Base-by-base conservation (phyloP, 2,329 filamentous ascomycete species). In the Iodosphaeria phyllophila region DNA sequence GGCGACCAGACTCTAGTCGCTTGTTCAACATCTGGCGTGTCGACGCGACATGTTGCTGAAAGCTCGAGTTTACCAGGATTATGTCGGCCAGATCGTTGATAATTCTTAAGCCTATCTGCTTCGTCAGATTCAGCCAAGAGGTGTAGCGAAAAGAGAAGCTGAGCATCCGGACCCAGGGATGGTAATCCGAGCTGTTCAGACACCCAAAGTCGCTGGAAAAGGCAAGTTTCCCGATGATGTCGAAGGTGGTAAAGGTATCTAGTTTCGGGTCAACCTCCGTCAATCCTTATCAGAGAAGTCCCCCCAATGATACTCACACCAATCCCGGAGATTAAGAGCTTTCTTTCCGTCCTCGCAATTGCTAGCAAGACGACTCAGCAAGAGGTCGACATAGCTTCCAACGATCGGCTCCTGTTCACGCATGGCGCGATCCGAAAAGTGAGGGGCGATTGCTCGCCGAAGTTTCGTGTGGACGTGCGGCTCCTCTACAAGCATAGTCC, bases 181-280 rank as follows among this genome's bases (percentile, higher is more conserved):
- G 40, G 28, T 43, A 48, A 24, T 32, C 29, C 34, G 43, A 44
- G 17, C 35, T 34, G 17, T 44, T 32, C n/a, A 55, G 35, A 27
- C 42, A 46, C 8, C 41, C 43, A 29, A 56, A 57, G 4, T 51
- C 44, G 21, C 52, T 43, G 3, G 53, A 56, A 33, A 60, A 60
- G 1, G 52, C 48, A 8, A 62, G 44, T 34, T 60, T 55, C 14
- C 54, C 55, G 28, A 56, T 48, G 23, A 56, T 41, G 36, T 56
- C 53, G 35, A 56, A 55, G 3, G 51, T 48, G 4, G 45, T 37
- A n/a, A n/a, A n/a, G n/a, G n/a, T n/a, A n/a, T n/a, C n/a, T n/a
- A n/a, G n/a, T n/a, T n/a, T n/a, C n/a, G n/a, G n/a, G n/a, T n/a
- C n/a, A n/a, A n/a, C n/a, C n/a, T n/a, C n/a, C n/a, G n/a, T n/a